These are phyloP conservation scores for Capsicum baccatum DNA, from an alignment of 257 asterid species.

Conservation along the genomic window DNA sequence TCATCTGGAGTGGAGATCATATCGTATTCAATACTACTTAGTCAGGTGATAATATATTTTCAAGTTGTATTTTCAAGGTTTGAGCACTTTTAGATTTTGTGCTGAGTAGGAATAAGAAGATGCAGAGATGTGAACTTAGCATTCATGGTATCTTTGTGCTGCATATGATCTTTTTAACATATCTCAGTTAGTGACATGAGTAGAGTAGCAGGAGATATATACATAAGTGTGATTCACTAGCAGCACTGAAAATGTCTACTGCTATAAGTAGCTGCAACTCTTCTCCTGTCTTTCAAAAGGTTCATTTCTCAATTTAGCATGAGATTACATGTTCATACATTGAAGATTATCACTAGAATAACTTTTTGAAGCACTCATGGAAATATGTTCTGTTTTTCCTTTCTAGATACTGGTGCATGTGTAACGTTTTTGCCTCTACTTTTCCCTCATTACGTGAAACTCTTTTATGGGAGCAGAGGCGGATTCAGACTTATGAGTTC, in stretches of 20 bases:
- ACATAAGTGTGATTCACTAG: not conserved
- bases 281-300: not conserved
- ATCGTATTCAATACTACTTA: slow-evolving; percentile 66
- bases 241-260: not conserved
- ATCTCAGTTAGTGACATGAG: not conserved
- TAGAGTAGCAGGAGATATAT: not conserved
- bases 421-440: too few species aligned
- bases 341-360: not conserved
- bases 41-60: slow-evolving; percentile 49
- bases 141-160: not conserved
- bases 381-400: too few species aligned
- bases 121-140: not conserved
- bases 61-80: not conserved
- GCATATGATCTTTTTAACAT: not conserved
- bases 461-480: not conserved
- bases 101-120: not conserved
- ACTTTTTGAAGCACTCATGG: not conserved
- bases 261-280: not conserved
- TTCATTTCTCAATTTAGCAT: not conserved
- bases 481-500: too few species aligned
- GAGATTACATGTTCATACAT: not conserved
- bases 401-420: too few species aligned
- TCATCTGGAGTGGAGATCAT: slow-evolving; percentile 64
- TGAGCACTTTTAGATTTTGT: not conserved
- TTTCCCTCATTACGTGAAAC: not conserved